A percentile compares a stretch with the other conserved stretches of the same genome.
phyloP scores from a whole-genome alignment of 306 rosid species.

The Bauhinia variegata region DNA sequence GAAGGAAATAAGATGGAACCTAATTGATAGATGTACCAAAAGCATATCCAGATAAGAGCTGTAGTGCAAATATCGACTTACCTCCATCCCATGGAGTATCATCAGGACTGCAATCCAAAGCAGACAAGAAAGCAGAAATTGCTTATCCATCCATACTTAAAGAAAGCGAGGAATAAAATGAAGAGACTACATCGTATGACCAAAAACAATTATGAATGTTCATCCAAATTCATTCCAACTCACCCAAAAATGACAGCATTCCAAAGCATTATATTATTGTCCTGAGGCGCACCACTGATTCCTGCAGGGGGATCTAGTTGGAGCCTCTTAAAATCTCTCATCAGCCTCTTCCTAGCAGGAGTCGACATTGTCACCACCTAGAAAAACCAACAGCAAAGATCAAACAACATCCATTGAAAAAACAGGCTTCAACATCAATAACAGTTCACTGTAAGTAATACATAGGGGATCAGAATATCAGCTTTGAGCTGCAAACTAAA shows the following conservation, averaged over 20 bases:
- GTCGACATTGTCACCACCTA: slow-evolving; percentile 85
- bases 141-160: slow-evolving; percentile 55
- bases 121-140: slow-evolving; percentile 62
- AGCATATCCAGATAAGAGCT: background rate
- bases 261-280: slow-evolving; percentile 96
- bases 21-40: background rate
- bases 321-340: slow-evolving; percentile 99
- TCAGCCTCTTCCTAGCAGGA: slow-evolving; percentile 89
- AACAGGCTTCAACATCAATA: background rate
- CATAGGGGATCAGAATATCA: background rate
- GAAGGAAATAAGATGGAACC: background rate
- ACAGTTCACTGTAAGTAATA: background rate
- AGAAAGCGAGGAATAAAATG: slow-evolving; percentile 33
- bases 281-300: slow-evolving; percentile 98
- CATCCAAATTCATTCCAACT: slow-evolving; percentile 40
- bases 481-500: background rate
- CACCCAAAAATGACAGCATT: slow-evolving; percentile 99
- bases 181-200: slow-evolving; percentile 21
- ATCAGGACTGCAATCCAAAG: slow-evolving; percentile 67
- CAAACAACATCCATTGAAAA: slow-evolving; percentile 13
- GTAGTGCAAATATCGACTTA: slow-evolving; percentile 40
- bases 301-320: slow-evolving; percentile 99
- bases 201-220: slow-evolving; percentile 25
- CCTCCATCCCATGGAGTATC: slow-evolving; percentile 79
- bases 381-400: slow-evolving; percentile 5